phyloP scores from a whole-genome alignment of 2,329 filamentous ascomycete genomes.

The Ophiocordyceps camponoti-leonardi region DNA sequence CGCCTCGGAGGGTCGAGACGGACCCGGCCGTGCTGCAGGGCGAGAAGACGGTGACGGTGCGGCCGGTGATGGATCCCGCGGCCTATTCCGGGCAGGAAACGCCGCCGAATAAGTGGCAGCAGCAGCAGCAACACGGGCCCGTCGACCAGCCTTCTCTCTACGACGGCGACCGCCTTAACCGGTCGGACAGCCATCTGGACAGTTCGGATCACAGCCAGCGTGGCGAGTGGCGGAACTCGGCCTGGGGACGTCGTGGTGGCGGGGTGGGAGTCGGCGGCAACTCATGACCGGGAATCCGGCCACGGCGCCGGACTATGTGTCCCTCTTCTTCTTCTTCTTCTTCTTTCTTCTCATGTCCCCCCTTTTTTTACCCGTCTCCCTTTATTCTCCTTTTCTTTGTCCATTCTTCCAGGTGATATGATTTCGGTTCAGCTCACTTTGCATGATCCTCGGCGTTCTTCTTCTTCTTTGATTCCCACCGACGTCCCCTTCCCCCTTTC shows the following conservation, averaged over 20 bases:
- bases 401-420: slow-evolving; percentile 10
- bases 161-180: slow-evolving; percentile 23
- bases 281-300: slow-evolving; percentile 11
- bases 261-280: slow-evolving; percentile 31
- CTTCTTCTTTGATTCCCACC: slow-evolving; percentile 4
- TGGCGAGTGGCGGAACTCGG: slow-evolving; percentile 41
- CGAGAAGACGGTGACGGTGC: slow-evolving; percentile 52
- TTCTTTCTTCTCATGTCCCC: no score
- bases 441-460: slow-evolving; percentile 16
- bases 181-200: slow-evolving; percentile 22
- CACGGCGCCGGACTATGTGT: slow-evolving; percentile 2
- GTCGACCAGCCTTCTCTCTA: slow-evolving; percentile 29
- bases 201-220: slow-evolving; percentile 24
- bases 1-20: slow-evolving; percentile 58
- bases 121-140: slow-evolving; percentile 19
- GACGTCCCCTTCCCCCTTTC: no score
- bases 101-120: slow-evolving; percentile 30
- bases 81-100: slow-evolving; percentile 23
- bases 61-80: slow-evolving; percentile 52
- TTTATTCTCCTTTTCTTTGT: no score
- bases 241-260: slow-evolving; percentile 31
- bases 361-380: no score
- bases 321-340: neutral
- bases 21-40: slow-evolving; percentile 72
- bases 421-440: slow-evolving; percentile 15